Conservation (phyloP, 176 grass and related monocot species). For the Paspalum notatum region DNA sequence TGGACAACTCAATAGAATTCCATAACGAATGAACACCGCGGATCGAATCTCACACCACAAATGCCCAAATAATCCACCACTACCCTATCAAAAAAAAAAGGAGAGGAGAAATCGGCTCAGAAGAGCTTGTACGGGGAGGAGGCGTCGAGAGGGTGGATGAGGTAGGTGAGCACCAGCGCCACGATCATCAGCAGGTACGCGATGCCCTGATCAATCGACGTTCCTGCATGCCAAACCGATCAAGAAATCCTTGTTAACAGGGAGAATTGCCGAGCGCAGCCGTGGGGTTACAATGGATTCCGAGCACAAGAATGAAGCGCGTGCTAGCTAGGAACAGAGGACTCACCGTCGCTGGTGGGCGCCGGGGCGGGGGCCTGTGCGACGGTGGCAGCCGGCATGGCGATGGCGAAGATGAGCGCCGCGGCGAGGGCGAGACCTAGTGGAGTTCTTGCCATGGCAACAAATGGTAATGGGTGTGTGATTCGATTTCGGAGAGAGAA, state of each 20-base stretch:
- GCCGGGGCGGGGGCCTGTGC: constrained; percentile 62
- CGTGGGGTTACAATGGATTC: too few relatives aligned
- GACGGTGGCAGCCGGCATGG: neutral
- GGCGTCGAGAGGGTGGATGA: constrained; percentile 72
- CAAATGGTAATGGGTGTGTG: neutral
- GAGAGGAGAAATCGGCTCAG: constrained; percentile 29
- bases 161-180: constrained; percentile 73
- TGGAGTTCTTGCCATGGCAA: constrained; percentile 42
- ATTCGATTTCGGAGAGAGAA: neutral
- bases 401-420: constrained; percentile 38
- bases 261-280: neutral
- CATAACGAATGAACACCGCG: neutral
- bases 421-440: constrained; percentile 4
- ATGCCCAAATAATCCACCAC: constrained; percentile 23
- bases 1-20: constrained; percentile 7
- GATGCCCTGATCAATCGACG: constrained; percentile 56
- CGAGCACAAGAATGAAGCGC: too few relatives aligned
- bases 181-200: constrained; percentile 64
- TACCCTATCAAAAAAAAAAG: neutral
- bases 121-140: constrained; percentile 61
- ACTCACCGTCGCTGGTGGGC: constrained; percentile 66
- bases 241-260: neutral
- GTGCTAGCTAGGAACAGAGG: too few relatives aligned
- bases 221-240: constrained; percentile 28
- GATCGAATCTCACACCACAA: neutral